Conservation (phyloP, 106 monocot species). For the Hemerocallis citrina region DNA sequence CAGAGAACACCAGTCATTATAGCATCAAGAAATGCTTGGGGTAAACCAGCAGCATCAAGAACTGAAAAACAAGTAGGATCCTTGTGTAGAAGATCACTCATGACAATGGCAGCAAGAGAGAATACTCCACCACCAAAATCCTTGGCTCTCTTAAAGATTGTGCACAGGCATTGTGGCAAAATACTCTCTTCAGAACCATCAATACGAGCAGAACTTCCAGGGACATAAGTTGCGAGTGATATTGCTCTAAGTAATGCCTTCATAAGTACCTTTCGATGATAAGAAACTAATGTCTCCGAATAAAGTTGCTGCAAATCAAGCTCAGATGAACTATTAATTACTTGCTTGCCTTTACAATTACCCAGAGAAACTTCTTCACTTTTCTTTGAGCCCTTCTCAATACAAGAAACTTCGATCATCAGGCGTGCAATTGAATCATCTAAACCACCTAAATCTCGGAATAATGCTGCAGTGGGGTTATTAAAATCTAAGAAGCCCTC, state of each 20-base stretch:
- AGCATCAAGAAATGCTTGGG: constrained; percentile 58
- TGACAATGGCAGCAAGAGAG: constrained; percentile 72
- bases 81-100: constrained; percentile 83
- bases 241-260: constrained; percentile 67
- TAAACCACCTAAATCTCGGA: constrained; percentile 76
- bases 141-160: constrained; percentile 56
- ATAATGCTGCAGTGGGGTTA: constrained; percentile 54
- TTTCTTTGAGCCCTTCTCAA: constrained; percentile 31
- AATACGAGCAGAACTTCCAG: constrained; percentile 51
- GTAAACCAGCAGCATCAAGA: constrained; percentile 59
- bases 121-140: constrained; percentile 80
- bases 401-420: constrained; percentile 47
- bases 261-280: constrained; percentile 45
- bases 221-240: constrained; percentile 69
- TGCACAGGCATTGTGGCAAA: constrained; percentile 48
- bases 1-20: constrained; percentile 42
- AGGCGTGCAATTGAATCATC: constrained; percentile 66
- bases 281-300: constrained; percentile 42
- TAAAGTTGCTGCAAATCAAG: constrained; percentile 21
- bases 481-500: constrained; percentile 73
- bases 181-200: constrained; percentile 54
- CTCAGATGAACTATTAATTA: constrained; percentile 13
- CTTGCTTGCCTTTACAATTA: constrained; percentile 48
- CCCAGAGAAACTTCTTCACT: constrained; percentile 12
- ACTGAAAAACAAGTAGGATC: constrained; percentile 75